A percentile compares a stretch with the other conserved stretches of the same genome.
Evolutionary conservation across 305 asterid genomes (phyloP).

Genomic region (Andrographis paniculata): DNA sequence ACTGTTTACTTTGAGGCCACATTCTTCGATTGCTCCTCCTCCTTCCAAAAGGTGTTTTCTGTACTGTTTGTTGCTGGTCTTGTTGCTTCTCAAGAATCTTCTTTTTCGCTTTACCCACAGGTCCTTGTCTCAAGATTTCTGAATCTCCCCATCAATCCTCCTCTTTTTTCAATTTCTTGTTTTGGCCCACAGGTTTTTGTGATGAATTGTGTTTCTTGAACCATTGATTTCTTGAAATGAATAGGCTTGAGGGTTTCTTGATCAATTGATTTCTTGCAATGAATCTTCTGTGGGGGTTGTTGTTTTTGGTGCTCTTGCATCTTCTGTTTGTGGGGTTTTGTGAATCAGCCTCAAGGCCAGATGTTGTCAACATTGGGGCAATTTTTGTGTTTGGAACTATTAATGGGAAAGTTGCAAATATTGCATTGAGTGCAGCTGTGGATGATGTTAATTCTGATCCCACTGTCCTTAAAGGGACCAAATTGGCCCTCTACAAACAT

Average conservation of each 20-base stretch:
- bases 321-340: not conserved
- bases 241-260: slow-evolving; percentile 10
- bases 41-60: slow-evolving; percentile 17
- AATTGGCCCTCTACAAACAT: slow-evolving; percentile 38
- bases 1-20: not conserved
- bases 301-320: slow-evolving; percentile 16
- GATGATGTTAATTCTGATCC: slow-evolving; percentile 71
- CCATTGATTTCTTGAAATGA: slow-evolving; percentile 8
- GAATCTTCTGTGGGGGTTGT: slow-evolving; percentile 21
- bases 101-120: slow-evolving; percentile 11
- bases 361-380: slow-evolving; percentile 55
- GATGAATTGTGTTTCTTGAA: slow-evolving; percentile 4
- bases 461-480: slow-evolving; percentile 40
- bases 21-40: not conserved
- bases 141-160: slow-evolving; percentile 7
- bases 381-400: slow-evolving; percentile 46
- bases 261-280: not conserved
- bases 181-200: not conserved
- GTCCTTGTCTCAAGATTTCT: slow-evolving; percentile 21
- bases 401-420: slow-evolving; percentile 55
- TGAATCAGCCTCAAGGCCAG: slow-evolving; percentile 20
- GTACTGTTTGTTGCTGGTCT: slow-evolving; percentile 18
- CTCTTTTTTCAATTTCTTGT: not conserved
- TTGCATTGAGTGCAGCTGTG: slow-evolving; percentile 77
- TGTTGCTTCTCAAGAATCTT: slow-evolving; percentile 21